Evolutionary conservation across 2,329 filamentous ascomycete species (phyloP).

Genomic region (Nemania bipapillata): DNA sequence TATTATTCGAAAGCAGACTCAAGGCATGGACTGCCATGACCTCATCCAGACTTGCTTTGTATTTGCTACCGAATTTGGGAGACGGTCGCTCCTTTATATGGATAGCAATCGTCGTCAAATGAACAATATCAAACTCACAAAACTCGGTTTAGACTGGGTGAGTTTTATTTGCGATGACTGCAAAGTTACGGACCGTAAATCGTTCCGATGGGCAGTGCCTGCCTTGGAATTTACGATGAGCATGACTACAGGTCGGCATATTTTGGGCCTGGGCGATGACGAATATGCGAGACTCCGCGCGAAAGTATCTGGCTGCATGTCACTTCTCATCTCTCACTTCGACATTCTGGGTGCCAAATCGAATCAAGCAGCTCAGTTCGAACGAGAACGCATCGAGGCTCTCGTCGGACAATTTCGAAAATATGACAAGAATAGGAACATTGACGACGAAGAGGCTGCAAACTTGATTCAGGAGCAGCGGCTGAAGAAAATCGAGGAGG

Average conservation of each 20-base stretch:
- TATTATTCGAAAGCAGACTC: constrained; percentile 86
- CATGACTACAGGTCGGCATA: constrained; percentile 93
- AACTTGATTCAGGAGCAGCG: constrained; percentile 79
- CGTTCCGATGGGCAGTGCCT: constrained; percentile 95
- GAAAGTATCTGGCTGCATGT: constrained; percentile 98
- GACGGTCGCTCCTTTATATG: constrained; percentile 93
- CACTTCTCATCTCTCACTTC: constrained; percentile 94
- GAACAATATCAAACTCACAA: constrained; percentile 95
- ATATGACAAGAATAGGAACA: constrained; percentile 77
- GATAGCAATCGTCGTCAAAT: constrained; percentile 94
- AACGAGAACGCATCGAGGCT: constrained; percentile 87
- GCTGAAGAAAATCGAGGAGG: constrained; percentile 74
- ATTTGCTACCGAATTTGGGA: constrained; percentile 98
- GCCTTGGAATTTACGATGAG: constrained; percentile 97
- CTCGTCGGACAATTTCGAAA: constrained; percentile 79
- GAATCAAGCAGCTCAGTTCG: constrained; percentile 90
- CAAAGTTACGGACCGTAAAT: constrained; percentile 90
- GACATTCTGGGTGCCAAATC: constrained; percentile 98
- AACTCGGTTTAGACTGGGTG: constrained; percentile 94
- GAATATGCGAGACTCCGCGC: constrained; percentile 84
- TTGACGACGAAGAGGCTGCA: constrained; percentile 87
- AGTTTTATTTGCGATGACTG: constrained; percentile 98
- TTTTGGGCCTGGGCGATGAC: constrained; percentile 86
- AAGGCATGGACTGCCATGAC: constrained; percentile 87
- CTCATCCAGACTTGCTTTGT: constrained; percentile 97